Percentiles rank a stretch among this genome's conserved stretches.
Evolutionary conservation across 495 filamentous ascomycete species (phyloP).

Genomic region (Talaromyces trachyspermus): DNA sequence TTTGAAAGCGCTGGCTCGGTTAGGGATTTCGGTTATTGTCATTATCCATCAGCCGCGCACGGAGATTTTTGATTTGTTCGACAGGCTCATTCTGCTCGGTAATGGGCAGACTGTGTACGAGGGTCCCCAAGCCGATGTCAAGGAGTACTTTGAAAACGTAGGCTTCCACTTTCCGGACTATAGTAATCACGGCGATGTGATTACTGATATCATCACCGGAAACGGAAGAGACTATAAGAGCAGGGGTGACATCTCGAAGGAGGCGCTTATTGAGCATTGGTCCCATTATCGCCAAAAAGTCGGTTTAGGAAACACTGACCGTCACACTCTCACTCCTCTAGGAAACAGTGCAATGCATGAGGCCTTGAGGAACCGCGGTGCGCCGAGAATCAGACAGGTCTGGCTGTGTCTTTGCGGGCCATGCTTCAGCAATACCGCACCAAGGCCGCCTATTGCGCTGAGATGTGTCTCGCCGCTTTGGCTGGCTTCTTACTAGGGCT

Average conservation of each 20-base stretch:
- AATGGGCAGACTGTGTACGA: constrained; percentile 64
- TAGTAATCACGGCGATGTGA: constrained; percentile 15
- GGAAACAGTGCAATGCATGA: constrained; percentile 14
- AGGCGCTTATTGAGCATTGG: constrained; percentile 18
- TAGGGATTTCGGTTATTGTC: constrained; percentile 63
- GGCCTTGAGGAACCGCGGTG: constrained; percentile 30
- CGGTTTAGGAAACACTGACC: constrained; percentile 9
- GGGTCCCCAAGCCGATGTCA: constrained; percentile 54
- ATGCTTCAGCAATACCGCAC: constrained; percentile 49
- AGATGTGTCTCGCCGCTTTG: constrained; percentile 42
- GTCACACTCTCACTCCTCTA: constrained; percentile 16
- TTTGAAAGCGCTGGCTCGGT: constrained; percentile 57
- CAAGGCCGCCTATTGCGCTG: constrained; percentile 39
- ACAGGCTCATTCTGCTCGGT: constrained; percentile 70
- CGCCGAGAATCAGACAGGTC: constrained; percentile 51
- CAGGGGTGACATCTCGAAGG: constrained; percentile 10
- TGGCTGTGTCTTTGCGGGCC: constrained; percentile 40
- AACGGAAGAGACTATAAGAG: constrained; percentile 8
- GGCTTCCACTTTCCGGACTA: constrained; percentile 44
- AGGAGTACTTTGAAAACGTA: constrained; percentile 63
- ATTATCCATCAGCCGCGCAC: constrained; percentile 73
- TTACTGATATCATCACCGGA: constrained; percentile 13
- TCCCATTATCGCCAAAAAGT: constrained; percentile 6
- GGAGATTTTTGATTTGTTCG: constrained; percentile 68
- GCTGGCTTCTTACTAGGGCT: constrained; percentile 49